These are phyloP conservation scores for Xylaria castorea DNA, from an alignment of 495 filamentous ascomycete genomes.

Conservation along the genomic window DNA sequence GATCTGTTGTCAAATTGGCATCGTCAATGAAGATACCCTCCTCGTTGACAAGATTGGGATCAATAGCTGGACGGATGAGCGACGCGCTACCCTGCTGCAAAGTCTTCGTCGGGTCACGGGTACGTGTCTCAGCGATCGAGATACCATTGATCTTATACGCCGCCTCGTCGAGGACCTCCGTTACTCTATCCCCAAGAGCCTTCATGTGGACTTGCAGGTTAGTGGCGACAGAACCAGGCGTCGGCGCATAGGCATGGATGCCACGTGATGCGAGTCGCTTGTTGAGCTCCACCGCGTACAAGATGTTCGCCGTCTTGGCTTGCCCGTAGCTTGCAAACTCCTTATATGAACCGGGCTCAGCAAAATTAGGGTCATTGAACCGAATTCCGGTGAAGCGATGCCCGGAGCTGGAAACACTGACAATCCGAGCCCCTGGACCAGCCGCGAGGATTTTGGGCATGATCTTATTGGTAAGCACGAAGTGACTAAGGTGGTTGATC, in stretches of 20 bases:
- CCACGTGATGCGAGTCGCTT: slow-evolving; percentile 45
- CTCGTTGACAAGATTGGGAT: slow-evolving; percentile 42
- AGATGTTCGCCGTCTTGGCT: slow-evolving; percentile 64
- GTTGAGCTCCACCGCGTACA: slow-evolving; percentile 61
- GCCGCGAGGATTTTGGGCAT: slow-evolving; percentile 53
- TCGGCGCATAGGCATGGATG: slow-evolving; percentile 45
- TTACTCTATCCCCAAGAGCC: slow-evolving; percentile 11
- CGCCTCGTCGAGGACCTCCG: slow-evolving; percentile 23
- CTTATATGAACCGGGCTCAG: slow-evolving; percentile 46
- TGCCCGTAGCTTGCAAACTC: slow-evolving; percentile 60
- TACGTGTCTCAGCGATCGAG: slow-evolving; percentile 44
- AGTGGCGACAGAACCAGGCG: slow-evolving; percentile 53
- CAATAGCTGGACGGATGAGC: slow-evolving; percentile 50
- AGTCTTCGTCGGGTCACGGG: slow-evolving; percentile 46
- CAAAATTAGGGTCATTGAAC: slow-evolving; percentile 60
- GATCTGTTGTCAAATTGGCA: slow-evolving; percentile 32
- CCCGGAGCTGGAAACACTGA: slow-evolving; percentile 49
- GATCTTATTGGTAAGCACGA: slow-evolving; percentile 63
- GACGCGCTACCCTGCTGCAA: slow-evolving; percentile 52
- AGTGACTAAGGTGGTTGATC: slow-evolving; percentile 65
- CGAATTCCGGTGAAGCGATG: slow-evolving; percentile 51
- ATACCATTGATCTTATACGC: slow-evolving; percentile 37
- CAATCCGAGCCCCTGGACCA: slow-evolving; percentile 38
- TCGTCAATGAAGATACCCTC: slow-evolving; percentile 47
- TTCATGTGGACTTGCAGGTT: slow-evolving; percentile 35